A percentile compares a stretch with the other conserved stretches of the same genome.
Conservation (phyloP, 495 filamentous ascomycete genomes). For the Aspergillus leporis region DNA sequence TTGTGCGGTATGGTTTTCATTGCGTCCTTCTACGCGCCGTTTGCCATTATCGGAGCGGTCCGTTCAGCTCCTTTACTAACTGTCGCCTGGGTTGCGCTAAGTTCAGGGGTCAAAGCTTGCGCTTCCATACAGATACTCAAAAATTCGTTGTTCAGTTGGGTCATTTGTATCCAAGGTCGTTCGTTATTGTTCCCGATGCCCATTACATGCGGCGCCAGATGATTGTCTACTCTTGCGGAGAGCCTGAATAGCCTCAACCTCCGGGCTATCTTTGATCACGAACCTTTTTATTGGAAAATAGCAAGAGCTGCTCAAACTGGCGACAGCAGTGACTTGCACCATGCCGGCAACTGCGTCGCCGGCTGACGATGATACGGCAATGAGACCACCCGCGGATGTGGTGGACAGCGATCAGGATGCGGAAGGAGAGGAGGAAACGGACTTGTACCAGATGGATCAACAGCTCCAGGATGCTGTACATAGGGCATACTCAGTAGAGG, state of each 20-base stretch:
- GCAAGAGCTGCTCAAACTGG: constrained; percentile 39
- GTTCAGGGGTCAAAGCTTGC: constrained; percentile 11
- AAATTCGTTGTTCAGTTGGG: background rate
- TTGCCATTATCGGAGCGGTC: constrained; percentile 17
- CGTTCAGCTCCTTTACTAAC: constrained; percentile 17
- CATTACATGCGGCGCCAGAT: constrained; percentile 26
- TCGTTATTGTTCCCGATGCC: constrained; percentile 28
- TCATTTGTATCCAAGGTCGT: constrained; percentile 17
- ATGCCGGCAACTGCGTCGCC: constrained; percentile 53
- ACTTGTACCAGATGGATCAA: constrained; percentile 49
- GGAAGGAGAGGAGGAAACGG: constrained; percentile 52
- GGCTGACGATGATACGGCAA: constrained; percentile 40
- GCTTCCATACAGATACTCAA: constrained; percentile 7
- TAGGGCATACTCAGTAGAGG: constrained; percentile 54
- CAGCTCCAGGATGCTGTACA: constrained; percentile 52
- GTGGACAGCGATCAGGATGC: constrained; percentile 55
- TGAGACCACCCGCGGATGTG: constrained; percentile 35
- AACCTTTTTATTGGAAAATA: constrained; percentile 12
- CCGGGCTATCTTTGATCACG: constrained; percentile 15
- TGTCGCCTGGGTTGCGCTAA: constrained; percentile 2
- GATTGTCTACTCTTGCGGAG: constrained; percentile 25
- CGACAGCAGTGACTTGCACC: constrained; percentile 43
- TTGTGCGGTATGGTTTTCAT: constrained; percentile 27
- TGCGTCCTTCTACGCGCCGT: constrained; percentile 22
- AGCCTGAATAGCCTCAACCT: constrained; percentile 25